Evolutionary conservation across 768 basidiomycete genomes (phyloP).

Genomic region (Rhodocollybia butyracea): DNA sequence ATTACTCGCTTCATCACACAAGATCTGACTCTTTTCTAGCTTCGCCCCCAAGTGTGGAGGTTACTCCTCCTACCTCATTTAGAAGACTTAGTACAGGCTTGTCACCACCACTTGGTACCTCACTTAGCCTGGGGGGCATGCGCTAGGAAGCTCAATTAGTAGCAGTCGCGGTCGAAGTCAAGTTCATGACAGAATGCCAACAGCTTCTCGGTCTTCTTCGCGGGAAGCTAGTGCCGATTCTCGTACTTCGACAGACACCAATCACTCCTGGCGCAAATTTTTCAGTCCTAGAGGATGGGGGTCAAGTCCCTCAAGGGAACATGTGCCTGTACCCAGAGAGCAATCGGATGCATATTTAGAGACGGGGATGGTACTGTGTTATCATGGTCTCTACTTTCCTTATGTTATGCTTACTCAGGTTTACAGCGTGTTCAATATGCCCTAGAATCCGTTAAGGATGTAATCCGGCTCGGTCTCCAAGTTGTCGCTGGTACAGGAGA

Average conservation of each 20-base stretch:
- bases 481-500: slow-evolving; percentile 3
- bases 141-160: too few species aligned
- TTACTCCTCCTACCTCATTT: too few species aligned
- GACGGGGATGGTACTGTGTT: not conserved
- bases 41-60: too few species aligned
- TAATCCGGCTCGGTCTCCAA: not conserved
- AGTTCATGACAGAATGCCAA: too few species aligned
- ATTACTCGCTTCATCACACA: too few species aligned
- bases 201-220: not conserved
- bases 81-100: too few species aligned
- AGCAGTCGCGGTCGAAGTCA: slow-evolving; percentile 1
- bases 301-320: not conserved
- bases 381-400: not conserved
- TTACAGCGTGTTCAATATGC: slow-evolving; percentile 1
- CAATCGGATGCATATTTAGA: slow-evolving; percentile 6
- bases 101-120: too few species aligned
- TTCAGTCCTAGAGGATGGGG: slow-evolving; percentile 6
- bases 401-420: not conserved
- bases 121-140: too few species aligned
- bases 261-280: not conserved
- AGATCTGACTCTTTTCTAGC: too few species aligned
- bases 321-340: slow-evolving; percentile 1
- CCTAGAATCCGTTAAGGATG: not conserved
- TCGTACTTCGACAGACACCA: not conserved
- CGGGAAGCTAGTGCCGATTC: slow-evolving; percentile 1